Base-by-base conservation (phyloP, 176 grass and related monocot species). In the Phyllostachys edulis region DNA sequence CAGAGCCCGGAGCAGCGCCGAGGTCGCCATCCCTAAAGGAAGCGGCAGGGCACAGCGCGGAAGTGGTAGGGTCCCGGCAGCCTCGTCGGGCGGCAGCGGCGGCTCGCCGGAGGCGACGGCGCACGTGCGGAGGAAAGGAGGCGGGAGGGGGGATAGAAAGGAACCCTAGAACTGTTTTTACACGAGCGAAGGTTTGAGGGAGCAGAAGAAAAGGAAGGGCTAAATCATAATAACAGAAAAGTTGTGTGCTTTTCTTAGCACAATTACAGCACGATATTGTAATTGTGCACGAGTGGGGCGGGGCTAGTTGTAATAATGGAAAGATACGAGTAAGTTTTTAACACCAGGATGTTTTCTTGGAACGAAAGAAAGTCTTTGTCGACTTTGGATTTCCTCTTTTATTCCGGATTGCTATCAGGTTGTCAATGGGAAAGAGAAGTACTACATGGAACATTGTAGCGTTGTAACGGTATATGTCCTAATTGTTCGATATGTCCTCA, bases 1-100 rank as follows among this genome's bases (percentile, higher is more conserved):
- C 68, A 88, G 83, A 84, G 91, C 88, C 8, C 91, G 86, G 26
- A 87, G 83, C 45, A 93, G 73, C 44, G 85, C 62, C 34, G 78
- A 82, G n/a, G 91, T 75, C 78, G 85, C 85, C 91, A 93, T 93
- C 55, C 9, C 67, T 4, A 15, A 3, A 71, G 84, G 21, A 44
- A 49, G 40, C 11, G 34, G 24, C 24, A 41, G n/a, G 34, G 7
- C 16, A 16, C n/a, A 36, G 36, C 24, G 37, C 24, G 63, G 65
- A 39, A 63, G 41, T 0, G 15, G 29, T 7, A 36, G 52, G 41
- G 8, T 12, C 63, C 66, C 57, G 7, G 17, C 32, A 12, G 41
- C 12, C 55, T 9, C 32, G 29, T 69, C 21, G 14, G 11, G 4
- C 40, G 76, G 74, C 49, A 40, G 71, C 51, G 55, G 67, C 16